phyloP scores from a whole-genome alignment of 441 rosid genomes.

The Francoa sonchifolia region DNA sequence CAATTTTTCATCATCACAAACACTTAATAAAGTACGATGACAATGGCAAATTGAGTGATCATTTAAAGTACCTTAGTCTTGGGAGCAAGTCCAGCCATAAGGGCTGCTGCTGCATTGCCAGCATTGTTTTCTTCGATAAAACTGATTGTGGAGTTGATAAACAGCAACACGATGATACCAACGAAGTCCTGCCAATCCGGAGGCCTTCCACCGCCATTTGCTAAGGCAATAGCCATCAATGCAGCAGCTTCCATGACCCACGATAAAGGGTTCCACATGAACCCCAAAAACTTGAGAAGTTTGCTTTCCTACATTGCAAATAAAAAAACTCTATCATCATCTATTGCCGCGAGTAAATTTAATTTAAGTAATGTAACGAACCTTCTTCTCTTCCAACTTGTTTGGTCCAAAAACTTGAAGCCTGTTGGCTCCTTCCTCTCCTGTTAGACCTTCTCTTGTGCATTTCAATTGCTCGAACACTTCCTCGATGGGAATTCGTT shows the following conservation, averaged over 20 bases:
- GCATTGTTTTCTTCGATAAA: slow-evolving; percentile 85
- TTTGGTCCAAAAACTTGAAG: slow-evolving; percentile 73
- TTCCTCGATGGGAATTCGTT: slow-evolving; percentile 73
- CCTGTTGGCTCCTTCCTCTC: slow-evolving; percentile 60
- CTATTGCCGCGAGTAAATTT: too few species aligned
- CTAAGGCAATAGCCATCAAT: slow-evolving; percentile 67
- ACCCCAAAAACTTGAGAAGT: slow-evolving; percentile 66
- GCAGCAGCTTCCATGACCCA: slow-evolving; percentile 99
- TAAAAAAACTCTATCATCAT: slow-evolving; percentile 3
- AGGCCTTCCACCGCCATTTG: slow-evolving; percentile 62
- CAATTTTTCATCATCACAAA: too few species aligned
- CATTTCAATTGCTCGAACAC: slow-evolving; percentile 83
- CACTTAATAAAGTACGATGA: too few species aligned
- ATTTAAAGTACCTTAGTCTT: too few species aligned
- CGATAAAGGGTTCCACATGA: slow-evolving; percentile 94
- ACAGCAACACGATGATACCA: slow-evolving; percentile 50
- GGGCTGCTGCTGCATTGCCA: slow-evolving; percentile 88
- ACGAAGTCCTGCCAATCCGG: slow-evolving; percentile 94
- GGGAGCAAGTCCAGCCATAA: too few species aligned
- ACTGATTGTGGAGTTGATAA: slow-evolving; percentile 87
- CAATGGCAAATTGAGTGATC: too few species aligned
- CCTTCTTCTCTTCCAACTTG: slow-evolving; percentile 88
- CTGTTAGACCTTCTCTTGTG: slow-evolving; percentile 47
- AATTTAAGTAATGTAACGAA: slow-evolving; percentile 10
- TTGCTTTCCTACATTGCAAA: slow-evolving; percentile 62